These are phyloP conservation scores for Nakazawaea pomicola DNA, from an alignment of 805 yeast genomes.

Conservation along the genomic window DNA sequence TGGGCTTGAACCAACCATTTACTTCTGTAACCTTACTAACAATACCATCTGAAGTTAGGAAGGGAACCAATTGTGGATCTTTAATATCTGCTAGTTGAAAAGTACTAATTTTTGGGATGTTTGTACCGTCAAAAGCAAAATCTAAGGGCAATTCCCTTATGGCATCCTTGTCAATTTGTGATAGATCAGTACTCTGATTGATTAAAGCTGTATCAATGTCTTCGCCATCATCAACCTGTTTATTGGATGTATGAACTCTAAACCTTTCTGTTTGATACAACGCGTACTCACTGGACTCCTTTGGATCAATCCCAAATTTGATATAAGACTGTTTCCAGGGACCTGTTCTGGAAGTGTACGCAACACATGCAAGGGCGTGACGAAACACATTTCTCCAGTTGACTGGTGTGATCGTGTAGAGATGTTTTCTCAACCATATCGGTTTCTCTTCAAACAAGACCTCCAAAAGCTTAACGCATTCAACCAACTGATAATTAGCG, in stretches of 20 bases:
- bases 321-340: constrained; percentile 93
- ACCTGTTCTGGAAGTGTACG: constrained; percentile 80
- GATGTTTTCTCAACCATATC: constrained; percentile 77
- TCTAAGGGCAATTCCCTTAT: constrained; percentile 32
- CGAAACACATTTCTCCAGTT: constrained; percentile 44
- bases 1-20: constrained; percentile 77
- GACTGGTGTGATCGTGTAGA: constrained; percentile 50
- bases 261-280: constrained; percentile 83
- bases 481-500: constrained; percentile 27
- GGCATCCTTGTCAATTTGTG: constrained; percentile 1
- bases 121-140: constrained; percentile 67
- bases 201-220: constrained; percentile 18
- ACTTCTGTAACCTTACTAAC: constrained; percentile 45
- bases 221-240: constrained; percentile 20
- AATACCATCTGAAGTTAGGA: constrained; percentile 36
- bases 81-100: constrained; percentile 76
- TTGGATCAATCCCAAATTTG: constrained; percentile 75
- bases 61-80: constrained; percentile 52
- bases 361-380: constrained; percentile 77
- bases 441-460: constrained; percentile 66
- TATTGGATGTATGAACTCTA: constrained; percentile 33
- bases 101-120: constrained; percentile 62
- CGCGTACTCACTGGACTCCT: constrained; percentile 46
- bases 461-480: constrained; percentile 38
- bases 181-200: constrained; percentile 16